Evolutionary conservation across 2,329 filamentous ascomycete genomes (phyloP), one percentile per base, ranked within the genome.

Genomic region (Fusarium subglutinans): DNA sequence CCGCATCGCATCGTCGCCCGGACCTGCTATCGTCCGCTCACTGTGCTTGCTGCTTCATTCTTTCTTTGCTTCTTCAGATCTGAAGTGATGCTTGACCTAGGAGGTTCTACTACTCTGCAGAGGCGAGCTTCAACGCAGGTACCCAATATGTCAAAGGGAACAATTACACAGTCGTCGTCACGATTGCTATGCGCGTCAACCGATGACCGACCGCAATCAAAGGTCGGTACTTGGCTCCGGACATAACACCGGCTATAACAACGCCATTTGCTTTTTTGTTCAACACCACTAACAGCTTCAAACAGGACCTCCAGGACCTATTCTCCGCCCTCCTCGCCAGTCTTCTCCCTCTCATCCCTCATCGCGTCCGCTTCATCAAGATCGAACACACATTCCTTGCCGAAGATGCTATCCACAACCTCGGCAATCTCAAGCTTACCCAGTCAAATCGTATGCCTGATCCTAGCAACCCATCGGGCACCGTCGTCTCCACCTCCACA

Each of bases 381-480:
- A 90, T 98, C 70, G 94, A 98, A 73, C 94, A 97, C 86, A 97
- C 95, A 3, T 98, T 98, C 82, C 90, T 96, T 33, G 97, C 95
- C 7, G 95, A 98, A 85, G 96, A 99, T 89, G 96, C 96, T 58
- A 97, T 98, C 85, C 98, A 96, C 84, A 98, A 98, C 80, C 88
- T 98, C 41, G 96, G 96, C 43, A 98, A 95, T 13, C 90, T 99
- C 76, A 98, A 98, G 79, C 98, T 99, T 83, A 98, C 95, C 8
- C 96, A 99, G 82, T 98, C 96, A 44, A 98, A 98, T 82, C 94
- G 96, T 72, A 98, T 98, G 95, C 96, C 96, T 3, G 96, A 98
- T 79, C 96, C 96, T 38, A 98, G 98, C 83, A 96, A 98, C 79
- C 93, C 95, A 2, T 94, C 94, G 24, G 90, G 96, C 75, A 98